Conservation (phyloP, 2,329 filamentous ascomycete genomes). For the Ophiostoma pallidulum region DNA sequence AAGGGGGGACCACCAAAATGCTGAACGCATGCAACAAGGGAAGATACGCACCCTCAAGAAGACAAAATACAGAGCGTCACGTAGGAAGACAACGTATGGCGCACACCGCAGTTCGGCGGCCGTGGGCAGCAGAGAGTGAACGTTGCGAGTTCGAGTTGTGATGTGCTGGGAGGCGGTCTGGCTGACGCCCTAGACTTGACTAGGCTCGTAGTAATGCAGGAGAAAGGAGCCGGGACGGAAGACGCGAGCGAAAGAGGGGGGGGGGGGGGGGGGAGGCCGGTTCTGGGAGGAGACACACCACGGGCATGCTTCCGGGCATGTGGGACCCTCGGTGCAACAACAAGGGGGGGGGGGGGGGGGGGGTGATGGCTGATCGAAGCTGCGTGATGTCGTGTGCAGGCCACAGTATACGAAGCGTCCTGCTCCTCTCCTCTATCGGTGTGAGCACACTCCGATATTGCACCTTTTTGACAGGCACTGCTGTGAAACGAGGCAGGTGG, state of each 20-base stretch:
- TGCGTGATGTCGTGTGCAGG: too few relatives aligned
- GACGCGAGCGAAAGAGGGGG: background rate
- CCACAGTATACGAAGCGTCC: too few relatives aligned
- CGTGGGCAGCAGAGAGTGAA: background rate
- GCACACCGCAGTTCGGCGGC: background rate
- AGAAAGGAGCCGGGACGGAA: background rate
- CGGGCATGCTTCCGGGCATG: background rate
- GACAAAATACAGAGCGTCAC: background rate
- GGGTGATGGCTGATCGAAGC: background rate
- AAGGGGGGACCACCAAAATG: background rate
- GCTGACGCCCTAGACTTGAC: too few relatives aligned
- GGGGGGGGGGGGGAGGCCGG: too few relatives aligned
- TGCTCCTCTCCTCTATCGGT: too few relatives aligned
- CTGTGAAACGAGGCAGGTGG: too few relatives aligned
- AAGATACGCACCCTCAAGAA: background rate
- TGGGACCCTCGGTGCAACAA: background rate
- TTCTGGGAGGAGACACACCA: too few relatives aligned
- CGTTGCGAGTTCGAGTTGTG: too few relatives aligned
- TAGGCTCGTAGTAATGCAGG: too few relatives aligned
- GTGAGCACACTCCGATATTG: background rate
- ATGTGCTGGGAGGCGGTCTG: too few relatives aligned
- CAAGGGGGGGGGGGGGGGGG: too few relatives aligned
- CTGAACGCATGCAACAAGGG: too few relatives aligned
- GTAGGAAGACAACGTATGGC: background rate
- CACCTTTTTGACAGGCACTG: background rate